Conservation (phyloP, 169 alveolate species). For the Theileria annulata region DNA sequence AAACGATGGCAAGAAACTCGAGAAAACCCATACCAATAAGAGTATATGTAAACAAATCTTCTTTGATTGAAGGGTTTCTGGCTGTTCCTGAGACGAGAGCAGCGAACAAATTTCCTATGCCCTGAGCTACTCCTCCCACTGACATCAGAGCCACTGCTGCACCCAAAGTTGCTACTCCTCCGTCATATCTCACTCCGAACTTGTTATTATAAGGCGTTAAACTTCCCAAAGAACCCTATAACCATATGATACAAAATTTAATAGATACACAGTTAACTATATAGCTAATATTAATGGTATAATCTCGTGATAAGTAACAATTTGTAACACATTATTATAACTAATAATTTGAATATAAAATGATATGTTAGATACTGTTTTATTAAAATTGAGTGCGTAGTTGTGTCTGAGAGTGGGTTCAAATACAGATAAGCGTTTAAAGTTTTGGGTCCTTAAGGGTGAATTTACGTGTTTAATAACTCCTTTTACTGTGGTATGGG, state of each 20-base stretch:
- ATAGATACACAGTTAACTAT: background rate
- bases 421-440: background rate
- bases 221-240: slow-evolving; percentile 54
- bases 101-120: slow-evolving; percentile 88
- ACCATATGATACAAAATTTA: background rate
- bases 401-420: slow-evolving; percentile 3
- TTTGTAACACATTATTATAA: background rate
- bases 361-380: background rate
- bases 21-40: slow-evolving; percentile 90
- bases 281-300: background rate
- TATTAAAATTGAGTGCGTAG: slow-evolving; percentile 4
- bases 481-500: background rate
- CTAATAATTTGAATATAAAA: background rate
- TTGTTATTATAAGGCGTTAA: slow-evolving; percentile 60
- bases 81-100: slow-evolving; percentile 89
- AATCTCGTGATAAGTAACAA: no score
- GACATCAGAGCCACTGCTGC: slow-evolving; percentile 83
- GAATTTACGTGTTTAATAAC: background rate
- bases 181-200: slow-evolving; percentile 78
- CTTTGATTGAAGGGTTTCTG: slow-evolving; percentile 86
- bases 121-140: slow-evolving; percentile 88
- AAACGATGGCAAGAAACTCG: slow-evolving; percentile 85
- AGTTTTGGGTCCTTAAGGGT: background rate
- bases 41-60: slow-evolving; percentile 87
- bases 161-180: slow-evolving; percentile 79